Evolutionary conservation across 495 filamentous ascomycete genomes (phyloP), one percentile per base, ranked within the genome.

Genomic region (Daldinia childiae): DNA sequence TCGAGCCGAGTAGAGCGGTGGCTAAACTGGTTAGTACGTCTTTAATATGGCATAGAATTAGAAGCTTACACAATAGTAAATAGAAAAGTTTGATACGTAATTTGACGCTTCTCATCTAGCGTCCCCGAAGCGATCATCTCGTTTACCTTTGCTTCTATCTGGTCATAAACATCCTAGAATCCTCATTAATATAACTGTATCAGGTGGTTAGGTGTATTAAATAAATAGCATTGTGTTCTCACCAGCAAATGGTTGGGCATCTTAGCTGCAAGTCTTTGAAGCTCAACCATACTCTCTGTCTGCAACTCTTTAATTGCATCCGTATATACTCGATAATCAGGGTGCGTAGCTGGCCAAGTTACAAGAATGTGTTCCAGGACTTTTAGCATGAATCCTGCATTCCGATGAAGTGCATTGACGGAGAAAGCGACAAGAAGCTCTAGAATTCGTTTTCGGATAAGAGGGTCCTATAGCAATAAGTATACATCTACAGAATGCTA

Each of bases 231-330:
- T 19, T 54, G 17, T 24, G 17, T 14, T 60, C 87, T 79, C 75
- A 90, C 88, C 59, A 95, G 83, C 61, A 99, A 87, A 71, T 95
- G 90, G 74, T 97, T 91, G 0, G 96, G 88, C 85, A 97, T 97
- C 62, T 91, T 93, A 71, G 92, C 89, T 4, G 95, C 95, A 4
- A 99, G 85, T 38, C 92, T 88, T 64, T 97, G 93, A 60, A 98
- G 85, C 78, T 98, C 94, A 65, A 92, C 87, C 79, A 91, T 93
- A 60, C 92, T 90, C 65, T 93, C 85, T 0, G 83, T 86, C 76
- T 97, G 93, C 2, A 99, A 85, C 58, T 95, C 92, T 66, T 93
- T 93, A 26, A 97, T 90, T n/a, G 95, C 93, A 66, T 98, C 96
- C 6, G 91, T 92, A 79, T 95, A 98, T 24, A 86, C 81, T 26